A percentile compares a stretch with the other conserved stretches of the same genome.
Conservation (phyloP, 108 stramenopile species). For the Cyclotella cryptica region DNA sequence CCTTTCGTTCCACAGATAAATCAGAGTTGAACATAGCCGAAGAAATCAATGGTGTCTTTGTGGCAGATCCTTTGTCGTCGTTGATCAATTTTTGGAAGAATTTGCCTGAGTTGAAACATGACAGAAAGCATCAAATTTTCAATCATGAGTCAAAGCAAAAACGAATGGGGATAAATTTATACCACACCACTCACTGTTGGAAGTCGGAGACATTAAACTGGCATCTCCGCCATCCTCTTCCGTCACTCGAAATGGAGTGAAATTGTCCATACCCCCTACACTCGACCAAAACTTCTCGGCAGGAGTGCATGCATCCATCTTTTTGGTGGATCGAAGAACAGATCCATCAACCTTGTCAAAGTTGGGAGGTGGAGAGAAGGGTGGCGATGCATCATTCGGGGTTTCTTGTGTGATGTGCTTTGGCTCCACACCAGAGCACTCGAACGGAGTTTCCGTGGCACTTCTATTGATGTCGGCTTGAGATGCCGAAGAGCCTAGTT, state of each 20-base stretch:
- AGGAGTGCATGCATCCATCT: constrained; percentile 29
- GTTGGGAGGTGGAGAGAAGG: constrained; percentile 27
- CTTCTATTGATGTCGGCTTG: neutral
- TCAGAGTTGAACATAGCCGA: constrained; percentile 10
- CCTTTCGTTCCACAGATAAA: neutral
- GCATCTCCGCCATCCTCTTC: constrained; percentile 10
- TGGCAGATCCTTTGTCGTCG: constrained; percentile 31
- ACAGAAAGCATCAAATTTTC: neutral
- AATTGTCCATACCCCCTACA: constrained; percentile 35
- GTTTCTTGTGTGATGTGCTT: constrained; percentile 41
- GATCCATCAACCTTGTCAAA: constrained; percentile 28
- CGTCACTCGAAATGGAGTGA: constrained; percentile 26
- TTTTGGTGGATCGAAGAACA: constrained; percentile 7
- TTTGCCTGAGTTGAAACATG: neutral
- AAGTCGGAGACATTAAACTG: constrained; percentile 38
- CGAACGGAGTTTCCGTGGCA: neutral
- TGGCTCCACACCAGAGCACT: constrained; percentile 39
- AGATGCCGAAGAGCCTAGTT: constrained; percentile 5
- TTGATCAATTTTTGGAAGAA: constrained; percentile 28
- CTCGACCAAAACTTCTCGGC: constrained; percentile 39
- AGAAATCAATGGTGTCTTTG: constrained; percentile 11
- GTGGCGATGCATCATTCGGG: constrained; percentile 15
- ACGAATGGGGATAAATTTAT: neutral
- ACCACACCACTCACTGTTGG: constrained; percentile 33
- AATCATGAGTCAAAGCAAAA: neutral